phyloP scores from a whole-genome alignment of 2,329 filamentous ascomycete species.

The Chaetothyriales sp. region DNA sequence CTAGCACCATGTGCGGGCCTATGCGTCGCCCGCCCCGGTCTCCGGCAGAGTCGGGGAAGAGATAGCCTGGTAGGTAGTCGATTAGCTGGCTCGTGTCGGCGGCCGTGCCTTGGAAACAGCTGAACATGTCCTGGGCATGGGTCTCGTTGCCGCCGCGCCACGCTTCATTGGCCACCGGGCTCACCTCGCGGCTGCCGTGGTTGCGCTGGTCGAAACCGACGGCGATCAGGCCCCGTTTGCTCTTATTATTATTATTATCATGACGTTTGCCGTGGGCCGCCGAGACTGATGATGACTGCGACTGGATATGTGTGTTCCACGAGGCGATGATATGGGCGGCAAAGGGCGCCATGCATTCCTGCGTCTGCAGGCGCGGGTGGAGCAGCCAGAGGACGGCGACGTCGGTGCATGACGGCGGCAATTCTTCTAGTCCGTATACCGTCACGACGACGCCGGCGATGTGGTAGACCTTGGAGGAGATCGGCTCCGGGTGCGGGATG shows the following conservation, averaged over 20 bases:
- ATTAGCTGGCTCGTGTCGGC: slow-evolving; percentile 64
- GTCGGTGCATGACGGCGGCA: slow-evolving; percentile 40
- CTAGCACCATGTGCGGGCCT: slow-evolving; percentile 58
- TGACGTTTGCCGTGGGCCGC: slow-evolving; percentile 19
- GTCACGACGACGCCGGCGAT: slow-evolving; percentile 69
- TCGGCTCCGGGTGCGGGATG: slow-evolving; percentile 13
- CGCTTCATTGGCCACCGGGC: slow-evolving; percentile 55
- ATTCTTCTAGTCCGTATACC: slow-evolving; percentile 67
- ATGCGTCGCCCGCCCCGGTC: slow-evolving; percentile 27
- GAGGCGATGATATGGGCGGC: slow-evolving; percentile 55
- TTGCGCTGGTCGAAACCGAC: slow-evolving; percentile 87
- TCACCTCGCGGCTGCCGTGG: slow-evolving; percentile 62
- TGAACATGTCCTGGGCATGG: slow-evolving; percentile 90
- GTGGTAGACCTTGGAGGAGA: slow-evolving; percentile 38
- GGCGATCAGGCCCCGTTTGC: slow-evolving; percentile 54
- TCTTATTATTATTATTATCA: slow-evolving; percentile 8
- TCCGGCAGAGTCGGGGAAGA: slow-evolving; percentile 40
- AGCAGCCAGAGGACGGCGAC: slow-evolving; percentile 83
- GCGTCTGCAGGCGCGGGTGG: slow-evolving; percentile 60
- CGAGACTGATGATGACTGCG: neutral
- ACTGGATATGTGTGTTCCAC: slow-evolving; percentile 41
- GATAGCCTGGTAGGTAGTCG: slow-evolving; percentile 61
- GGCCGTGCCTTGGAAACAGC: slow-evolving; percentile 47
- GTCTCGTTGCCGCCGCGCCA: slow-evolving; percentile 67
- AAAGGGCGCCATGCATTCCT: slow-evolving; percentile 61